Base-by-base conservation (phyloP, 2,329 filamentous ascomycete species). In the Phialemoniopsis sp. region DNA sequence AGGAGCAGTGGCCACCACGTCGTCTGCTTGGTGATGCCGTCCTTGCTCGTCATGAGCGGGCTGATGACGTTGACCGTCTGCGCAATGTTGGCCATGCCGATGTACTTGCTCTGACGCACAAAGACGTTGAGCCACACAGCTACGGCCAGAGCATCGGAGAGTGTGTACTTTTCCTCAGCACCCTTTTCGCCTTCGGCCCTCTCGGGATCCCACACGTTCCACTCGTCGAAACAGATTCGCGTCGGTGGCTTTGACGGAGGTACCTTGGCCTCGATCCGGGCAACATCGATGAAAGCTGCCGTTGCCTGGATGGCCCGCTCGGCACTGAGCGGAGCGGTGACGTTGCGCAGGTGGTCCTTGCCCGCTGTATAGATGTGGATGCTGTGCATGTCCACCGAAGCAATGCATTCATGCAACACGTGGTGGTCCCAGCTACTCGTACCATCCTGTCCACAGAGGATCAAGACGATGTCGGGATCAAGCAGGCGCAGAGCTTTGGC, bases 141-240 rank as follows among this genome's bases (percentile, higher is more conserved):
- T 1, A 89, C 85, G n/a, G 84, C 85, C 13, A 89, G 68, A 2
- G 83, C 84, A 48, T 89, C 85, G 0, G 82, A 87, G 8, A 89
- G 72, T 0, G 81, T 88, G 64, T 89, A 87, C 51, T 62, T 66
- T 56, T 89, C 85, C 60, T 89, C 85, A 6, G 82, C 86, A 13
- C 86, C 86, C 44, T 75, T 59, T 50, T 85, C 79, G 13, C 86
- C 86, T 0, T 82, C 82, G 0, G 85, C 85, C 8, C 85, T 76
- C 38, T 72, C 68, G 1, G 84, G 82, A 50, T 88, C 84, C 85
- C 85, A 90, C 8, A 89, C 85, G 57, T 89, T 90, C 86, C 86
- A 89, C 60, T 89, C 85, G 56, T 90, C 86, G 55, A 89, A 89
- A 68, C 85, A 89, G 56, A 90, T 87, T 37, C 73, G 83, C 34